These are phyloP conservation scores for Saccharomyces hybrid DNA, from an alignment of 1,139 yeast species.

Conservation along the genomic window DNA sequence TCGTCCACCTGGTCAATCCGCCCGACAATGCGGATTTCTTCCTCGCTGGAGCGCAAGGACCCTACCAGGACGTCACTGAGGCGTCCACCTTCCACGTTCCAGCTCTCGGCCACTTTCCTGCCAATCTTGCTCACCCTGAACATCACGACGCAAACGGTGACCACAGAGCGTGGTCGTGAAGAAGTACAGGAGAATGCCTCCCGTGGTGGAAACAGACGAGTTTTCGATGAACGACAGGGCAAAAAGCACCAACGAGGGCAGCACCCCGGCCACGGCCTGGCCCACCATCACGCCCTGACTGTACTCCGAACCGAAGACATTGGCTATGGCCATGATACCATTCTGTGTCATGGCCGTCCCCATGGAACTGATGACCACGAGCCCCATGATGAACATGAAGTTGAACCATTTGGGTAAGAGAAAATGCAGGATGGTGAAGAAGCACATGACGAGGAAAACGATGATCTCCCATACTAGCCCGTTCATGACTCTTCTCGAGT, in stretches of 20 bases:
- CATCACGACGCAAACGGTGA: conserved; percentile 41
- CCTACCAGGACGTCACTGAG: background rate
- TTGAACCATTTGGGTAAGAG: conserved; percentile 37
- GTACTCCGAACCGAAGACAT: conserved; percentile 62
- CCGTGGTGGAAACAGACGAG: conserved; percentile 11
- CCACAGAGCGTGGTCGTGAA: conserved; percentile 60
- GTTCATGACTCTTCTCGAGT: conserved; percentile 47
- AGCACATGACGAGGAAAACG: conserved; percentile 43
- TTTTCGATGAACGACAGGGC: conserved; percentile 43
- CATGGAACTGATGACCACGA: conserved; percentile 53
- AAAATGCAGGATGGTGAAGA: conserved; percentile 30
- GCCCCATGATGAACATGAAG: conserved; percentile 49
- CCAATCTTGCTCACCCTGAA: conserved; percentile 23
- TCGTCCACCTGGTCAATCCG: background rate
- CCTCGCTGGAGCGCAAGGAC: background rate
- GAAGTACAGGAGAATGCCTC: conserved; percentile 53
- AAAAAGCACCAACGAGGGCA: conserved; percentile 74
- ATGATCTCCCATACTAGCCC: conserved; percentile 54
- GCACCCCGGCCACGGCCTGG: conserved; percentile 86
- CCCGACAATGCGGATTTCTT: background rate
- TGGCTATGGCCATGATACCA: conserved; percentile 83
- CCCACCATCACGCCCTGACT: conserved; percentile 92
- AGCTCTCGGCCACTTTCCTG: conserved; percentile 5
- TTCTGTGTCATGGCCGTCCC: conserved; percentile 77
- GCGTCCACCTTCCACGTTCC: background rate